These are phyloP conservation scores for Ceratobasidium sp. DNA, from an alignment of 1,284 basidiomycete species.

Conservation along the genomic window DNA sequence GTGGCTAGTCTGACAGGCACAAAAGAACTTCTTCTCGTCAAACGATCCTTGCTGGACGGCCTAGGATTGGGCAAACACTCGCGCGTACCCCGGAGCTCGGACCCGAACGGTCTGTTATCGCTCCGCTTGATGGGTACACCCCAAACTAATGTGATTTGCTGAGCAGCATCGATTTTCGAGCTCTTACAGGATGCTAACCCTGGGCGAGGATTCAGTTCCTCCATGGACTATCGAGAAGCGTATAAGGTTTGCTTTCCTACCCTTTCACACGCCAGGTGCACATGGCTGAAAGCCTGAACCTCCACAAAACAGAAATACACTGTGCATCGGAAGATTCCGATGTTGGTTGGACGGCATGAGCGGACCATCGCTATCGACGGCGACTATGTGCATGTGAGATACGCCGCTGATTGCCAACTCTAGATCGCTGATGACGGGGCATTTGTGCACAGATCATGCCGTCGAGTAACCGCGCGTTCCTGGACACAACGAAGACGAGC, in stretches of 20 bases:
- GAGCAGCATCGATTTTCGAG: conserved; percentile 90
- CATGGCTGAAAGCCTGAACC: background rate
- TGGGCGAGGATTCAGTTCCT: conserved; percentile 41
- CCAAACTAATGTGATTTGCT: conserved; percentile 17
- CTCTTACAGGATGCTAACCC: conserved; percentile 68
- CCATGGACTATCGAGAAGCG: conserved; percentile 57
- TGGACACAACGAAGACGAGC: conserved; percentile 89
- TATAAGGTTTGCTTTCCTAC: conserved; percentile 75
- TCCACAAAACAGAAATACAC: conserved; percentile 77
- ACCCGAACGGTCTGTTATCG: conserved; percentile 83
- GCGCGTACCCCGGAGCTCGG: conserved; percentile 71
- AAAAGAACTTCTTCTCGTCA: conserved; percentile 86
- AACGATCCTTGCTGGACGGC: conserved; percentile 78
- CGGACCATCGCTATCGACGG: conserved; percentile 95
- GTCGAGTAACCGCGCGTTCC: conserved; percentile 83
- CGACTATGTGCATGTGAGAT: conserved; percentile 88
- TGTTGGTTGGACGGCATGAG: conserved; percentile 91
- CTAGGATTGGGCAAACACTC: conserved; percentile 70
- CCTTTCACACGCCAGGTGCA: conserved; percentile 27
- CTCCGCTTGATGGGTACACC: conserved; percentile 1
- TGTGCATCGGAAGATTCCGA: conserved; percentile 95
- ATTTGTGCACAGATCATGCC: conserved; percentile 81
- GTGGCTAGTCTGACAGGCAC: conserved; percentile 93
- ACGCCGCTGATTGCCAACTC: conserved; percentile 37
- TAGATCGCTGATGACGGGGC: conserved; percentile 50